Conservation (phyloP, 2,329 filamentous ascomycete species). For the Didymella pomorum region DNA sequence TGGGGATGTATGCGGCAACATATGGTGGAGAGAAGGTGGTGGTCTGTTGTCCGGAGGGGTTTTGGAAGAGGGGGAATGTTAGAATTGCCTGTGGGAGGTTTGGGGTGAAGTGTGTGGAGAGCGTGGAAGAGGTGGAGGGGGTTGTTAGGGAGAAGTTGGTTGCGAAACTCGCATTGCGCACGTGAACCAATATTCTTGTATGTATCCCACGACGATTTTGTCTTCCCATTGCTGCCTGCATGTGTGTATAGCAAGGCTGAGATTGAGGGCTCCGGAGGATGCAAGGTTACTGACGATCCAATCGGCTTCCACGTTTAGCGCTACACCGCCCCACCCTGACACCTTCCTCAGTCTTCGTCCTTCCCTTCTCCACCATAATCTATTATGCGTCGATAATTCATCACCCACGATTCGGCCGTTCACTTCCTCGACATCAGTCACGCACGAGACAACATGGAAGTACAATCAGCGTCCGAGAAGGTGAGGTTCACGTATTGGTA, state of each 20-base stretch:
- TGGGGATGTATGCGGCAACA: slow-evolving; percentile 61
- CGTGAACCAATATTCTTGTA: too few relatives aligned
- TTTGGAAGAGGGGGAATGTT: slow-evolving; percentile 69
- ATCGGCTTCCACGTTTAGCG: too few relatives aligned
- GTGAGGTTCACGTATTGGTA: background rate
- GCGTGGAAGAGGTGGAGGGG: slow-evolving; percentile 52
- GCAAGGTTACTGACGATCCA: too few relatives aligned
- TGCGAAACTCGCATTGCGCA: slow-evolving; percentile 14
- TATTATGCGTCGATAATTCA: too few relatives aligned
- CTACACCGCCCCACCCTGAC: too few relatives aligned
- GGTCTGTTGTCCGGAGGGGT: slow-evolving; percentile 63
- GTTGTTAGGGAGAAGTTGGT: slow-evolving; percentile 39
- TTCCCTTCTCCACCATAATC: too few relatives aligned
- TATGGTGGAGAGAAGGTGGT: slow-evolving; percentile 53
- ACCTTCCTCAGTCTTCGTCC: too few relatives aligned
- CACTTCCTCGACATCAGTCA: too few relatives aligned
- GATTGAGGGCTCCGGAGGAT: too few relatives aligned
- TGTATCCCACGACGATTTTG: background rate
- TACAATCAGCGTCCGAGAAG: background rate
- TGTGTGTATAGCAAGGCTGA: background rate
- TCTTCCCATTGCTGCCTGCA: background rate
- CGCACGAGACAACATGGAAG: too few relatives aligned
- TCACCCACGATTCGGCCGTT: too few relatives aligned
- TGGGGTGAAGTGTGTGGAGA: slow-evolving; percentile 56
- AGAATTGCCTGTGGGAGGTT: slow-evolving; percentile 61